phyloP scores from a whole-genome alignment of 2,329 filamentous ascomycete genomes.

The Exophiala alcalophila region DNA sequence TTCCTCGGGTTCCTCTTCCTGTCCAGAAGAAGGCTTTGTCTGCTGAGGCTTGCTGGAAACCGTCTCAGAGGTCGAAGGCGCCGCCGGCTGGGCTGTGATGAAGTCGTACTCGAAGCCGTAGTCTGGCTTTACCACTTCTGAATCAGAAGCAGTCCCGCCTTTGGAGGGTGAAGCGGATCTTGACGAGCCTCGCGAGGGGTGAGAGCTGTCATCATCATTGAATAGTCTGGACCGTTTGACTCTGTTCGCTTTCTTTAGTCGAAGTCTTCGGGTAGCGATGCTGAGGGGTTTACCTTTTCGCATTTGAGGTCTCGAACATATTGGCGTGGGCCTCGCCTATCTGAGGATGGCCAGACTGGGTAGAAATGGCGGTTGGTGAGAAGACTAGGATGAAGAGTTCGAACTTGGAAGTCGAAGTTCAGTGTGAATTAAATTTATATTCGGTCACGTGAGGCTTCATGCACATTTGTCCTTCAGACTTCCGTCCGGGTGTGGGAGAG shows the following conservation, averaged over 20 bases:
- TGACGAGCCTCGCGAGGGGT: constrained; percentile 5
- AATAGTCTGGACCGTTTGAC: constrained; percentile 20
- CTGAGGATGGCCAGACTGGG: too few relatives aligned
- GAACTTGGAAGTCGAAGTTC: too few relatives aligned
- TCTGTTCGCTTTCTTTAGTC: too few relatives aligned
- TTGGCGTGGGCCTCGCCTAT: too few relatives aligned
- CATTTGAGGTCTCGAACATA: constrained; percentile 23
- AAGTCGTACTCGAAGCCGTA: constrained; percentile 31
- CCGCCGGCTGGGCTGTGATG: constrained; percentile 9
- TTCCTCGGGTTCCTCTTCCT: not conserved
- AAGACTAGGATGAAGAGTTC: too few relatives aligned
- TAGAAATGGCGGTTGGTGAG: not conserved
- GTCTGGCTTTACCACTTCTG: constrained; percentile 1
- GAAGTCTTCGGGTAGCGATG: not conserved
- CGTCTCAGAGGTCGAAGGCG: too few relatives aligned
- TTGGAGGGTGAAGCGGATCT: constrained; percentile 8
- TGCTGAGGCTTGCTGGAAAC: not conserved
- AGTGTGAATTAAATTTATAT: too few relatives aligned
- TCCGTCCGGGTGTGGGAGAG: too few relatives aligned
- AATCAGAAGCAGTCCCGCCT: not conserved
- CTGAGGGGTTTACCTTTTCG: constrained; percentile 16
- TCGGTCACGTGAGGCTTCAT: too few relatives aligned
- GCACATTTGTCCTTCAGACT: too few relatives aligned
- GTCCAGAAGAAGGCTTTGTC: not conserved
- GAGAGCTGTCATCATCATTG: constrained; percentile 6